Percentiles rank a stretch among this genome's conserved stretches.
Evolutionary conservation across 768 basidiomycete genomes (phyloP).

Genomic region (Exsudoporus frostii): DNA sequence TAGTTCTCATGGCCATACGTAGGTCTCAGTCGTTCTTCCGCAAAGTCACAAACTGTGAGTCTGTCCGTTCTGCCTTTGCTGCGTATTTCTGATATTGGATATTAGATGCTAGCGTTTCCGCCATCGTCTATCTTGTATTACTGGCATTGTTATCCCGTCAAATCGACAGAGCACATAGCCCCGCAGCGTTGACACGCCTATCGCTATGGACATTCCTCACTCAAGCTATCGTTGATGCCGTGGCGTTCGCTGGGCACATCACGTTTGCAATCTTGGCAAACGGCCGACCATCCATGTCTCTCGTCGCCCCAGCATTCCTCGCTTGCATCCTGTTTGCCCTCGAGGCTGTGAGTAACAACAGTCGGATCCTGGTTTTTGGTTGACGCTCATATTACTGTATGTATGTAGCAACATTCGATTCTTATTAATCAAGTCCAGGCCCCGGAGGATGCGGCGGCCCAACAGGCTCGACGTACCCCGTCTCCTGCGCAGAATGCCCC

Average conservation of each 20-base stretch:
- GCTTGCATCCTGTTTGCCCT: conserved; percentile 77
- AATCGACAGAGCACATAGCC: conserved; percentile 70
- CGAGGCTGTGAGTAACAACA: conserved; percentile 63
- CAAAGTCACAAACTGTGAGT: conserved; percentile 65
- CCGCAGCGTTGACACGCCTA: conserved; percentile 72
- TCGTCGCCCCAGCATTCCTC: conserved; percentile 82
- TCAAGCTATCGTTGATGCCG: conserved; percentile 76
- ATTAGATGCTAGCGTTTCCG: conserved; percentile 71
- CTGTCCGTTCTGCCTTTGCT: neutral
- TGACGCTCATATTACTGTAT: neutral
- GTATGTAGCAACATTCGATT: conserved; percentile 73
- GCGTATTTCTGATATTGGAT: conserved; percentile 3
- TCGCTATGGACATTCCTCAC: conserved; percentile 82
- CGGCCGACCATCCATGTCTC: conserved; percentile 73
- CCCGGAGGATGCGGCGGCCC: conserved; percentile 55
- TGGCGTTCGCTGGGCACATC: conserved; percentile 85
- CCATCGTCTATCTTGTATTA: conserved; percentile 62
- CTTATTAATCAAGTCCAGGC: conserved; percentile 81
- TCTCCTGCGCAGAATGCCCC: conserved; percentile 4
- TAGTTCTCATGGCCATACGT: neutral
- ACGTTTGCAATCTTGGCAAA: conserved; percentile 86
- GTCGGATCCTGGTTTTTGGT: neutral
- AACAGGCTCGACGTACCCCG: conserved; percentile 21
- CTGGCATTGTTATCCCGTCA: conserved; percentile 72
- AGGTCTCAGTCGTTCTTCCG: conserved; percentile 67